Conservation (phyloP, 306 rosid genomes). For the Malus orientalis region DNA sequence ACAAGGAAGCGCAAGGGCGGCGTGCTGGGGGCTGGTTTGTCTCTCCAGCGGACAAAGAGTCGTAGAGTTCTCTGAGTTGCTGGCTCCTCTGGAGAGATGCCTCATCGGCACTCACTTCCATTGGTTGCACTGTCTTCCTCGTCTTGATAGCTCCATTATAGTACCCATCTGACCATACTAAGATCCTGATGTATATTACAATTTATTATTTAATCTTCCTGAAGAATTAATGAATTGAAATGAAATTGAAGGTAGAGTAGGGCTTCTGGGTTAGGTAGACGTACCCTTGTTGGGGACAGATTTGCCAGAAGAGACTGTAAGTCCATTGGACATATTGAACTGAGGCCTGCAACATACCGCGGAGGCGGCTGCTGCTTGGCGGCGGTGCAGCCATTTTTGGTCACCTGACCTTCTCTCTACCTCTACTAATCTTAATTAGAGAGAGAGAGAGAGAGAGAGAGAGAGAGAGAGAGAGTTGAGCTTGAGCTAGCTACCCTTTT, state of each 20-base stretch:
- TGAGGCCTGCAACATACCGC: constrained; percentile 66
- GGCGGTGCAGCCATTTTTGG: constrained; percentile 47
- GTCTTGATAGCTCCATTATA: constrained; percentile 97
- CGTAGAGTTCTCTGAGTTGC: constrained; percentile 87
- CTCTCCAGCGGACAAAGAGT: constrained; percentile 67
- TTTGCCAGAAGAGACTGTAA: constrained; percentile 89
- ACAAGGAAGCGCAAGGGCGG: constrained; percentile 79
- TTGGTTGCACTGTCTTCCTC: constrained; percentile 80
- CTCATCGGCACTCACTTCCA: constrained; percentile 77
- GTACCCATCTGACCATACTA: constrained; percentile 90
- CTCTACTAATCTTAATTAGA: neutral
- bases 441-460: neutral
- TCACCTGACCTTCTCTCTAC: neutral
- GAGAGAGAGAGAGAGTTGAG: neutral
- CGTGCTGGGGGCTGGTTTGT: constrained; percentile 59
- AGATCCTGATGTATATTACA: constrained; percentile 35
- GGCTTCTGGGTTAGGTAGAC: neutral
- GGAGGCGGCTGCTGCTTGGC: constrained; percentile 39
- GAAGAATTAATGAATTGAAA: neutral
- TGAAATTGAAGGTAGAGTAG: neutral
- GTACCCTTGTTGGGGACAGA: constrained; percentile 80
- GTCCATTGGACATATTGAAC: constrained; percentile 99
- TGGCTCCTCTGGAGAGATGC: constrained; percentile 83
- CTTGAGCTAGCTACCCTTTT: neutral
- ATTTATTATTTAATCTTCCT: neutral